phyloP scores from a whole-genome alignment of 345 rosid genomes.

The Hevea brasiliensis region DNA sequence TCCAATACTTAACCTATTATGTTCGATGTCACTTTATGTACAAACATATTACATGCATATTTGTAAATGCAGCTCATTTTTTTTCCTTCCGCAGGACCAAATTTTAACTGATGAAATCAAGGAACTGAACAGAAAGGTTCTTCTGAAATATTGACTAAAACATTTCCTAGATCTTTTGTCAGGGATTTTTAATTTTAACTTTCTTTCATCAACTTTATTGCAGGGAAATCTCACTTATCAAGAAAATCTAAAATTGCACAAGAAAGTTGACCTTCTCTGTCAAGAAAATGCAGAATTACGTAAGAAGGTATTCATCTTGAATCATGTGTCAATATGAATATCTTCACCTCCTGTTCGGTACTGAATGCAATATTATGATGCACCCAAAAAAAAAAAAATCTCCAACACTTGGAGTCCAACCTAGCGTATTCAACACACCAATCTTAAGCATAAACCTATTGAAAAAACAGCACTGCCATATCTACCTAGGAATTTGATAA shows the following conservation, averaged over 20 bases:
- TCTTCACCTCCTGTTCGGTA: background rate
- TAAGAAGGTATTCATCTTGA: constrained; percentile 50
- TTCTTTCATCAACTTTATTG: constrained; percentile 17
- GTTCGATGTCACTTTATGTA: background rate
- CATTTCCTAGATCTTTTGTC: background rate
- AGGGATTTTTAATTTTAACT: background rate
- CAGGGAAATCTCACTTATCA: constrained; percentile 60
- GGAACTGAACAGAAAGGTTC: constrained; percentile 62
- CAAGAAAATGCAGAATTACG: constrained; percentile 56
- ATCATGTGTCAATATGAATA: background rate
- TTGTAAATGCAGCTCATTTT: background rate
- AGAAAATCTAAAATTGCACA: constrained; percentile 55
- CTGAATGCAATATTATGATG: background rate
- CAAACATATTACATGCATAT: background rate
- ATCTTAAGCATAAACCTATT: background rate
- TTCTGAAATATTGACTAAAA: constrained; percentile 5
- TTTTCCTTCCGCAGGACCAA: constrained; percentile 51
- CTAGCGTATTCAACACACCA: background rate
- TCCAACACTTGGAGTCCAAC: too few species aligned
- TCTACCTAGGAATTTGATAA: background rate
- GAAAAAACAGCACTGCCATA: background rate
- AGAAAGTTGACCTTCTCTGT: constrained; percentile 42
- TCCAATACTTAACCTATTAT: background rate
- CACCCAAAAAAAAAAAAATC: too few species aligned
- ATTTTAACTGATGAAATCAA: constrained; percentile 51